phyloP scores from a whole-genome alignment of 148 eudicot genomes.

The Talinum fruticosum region DNA sequence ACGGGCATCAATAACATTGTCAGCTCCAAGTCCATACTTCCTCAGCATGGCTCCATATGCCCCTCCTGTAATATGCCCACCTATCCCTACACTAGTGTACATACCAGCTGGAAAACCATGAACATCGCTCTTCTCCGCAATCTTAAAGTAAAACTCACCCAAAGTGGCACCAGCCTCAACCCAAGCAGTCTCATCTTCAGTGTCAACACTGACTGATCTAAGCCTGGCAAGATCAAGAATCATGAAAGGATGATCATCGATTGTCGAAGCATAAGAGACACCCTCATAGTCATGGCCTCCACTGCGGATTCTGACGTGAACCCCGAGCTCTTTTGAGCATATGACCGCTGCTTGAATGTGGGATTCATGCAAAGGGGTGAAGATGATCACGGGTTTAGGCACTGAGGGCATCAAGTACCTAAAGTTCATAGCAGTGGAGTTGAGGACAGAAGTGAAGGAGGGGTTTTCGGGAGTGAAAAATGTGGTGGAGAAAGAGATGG shows the following conservation, averaged over 20 bases:
- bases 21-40: conserved; percentile 35
- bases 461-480: conserved; percentile 22
- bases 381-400: conserved; percentile 24
- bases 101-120: conserved; percentile 36
- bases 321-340: conserved; percentile 25
- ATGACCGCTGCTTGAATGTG: conserved; percentile 33
- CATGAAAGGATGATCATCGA: conserved; percentile 25
- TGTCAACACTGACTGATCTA: conserved; percentile 19
- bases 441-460: conserved; percentile 18
- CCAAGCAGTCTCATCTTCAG: conserved; percentile 18
- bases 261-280: conserved; percentile 28
- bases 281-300: conserved; percentile 38
- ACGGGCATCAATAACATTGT: conserved; percentile 31
- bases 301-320: conserved; percentile 28
- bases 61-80: conserved; percentile 38
- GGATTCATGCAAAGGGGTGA: conserved; percentile 16
- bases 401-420: conserved; percentile 29
- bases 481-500: conserved; percentile 14
- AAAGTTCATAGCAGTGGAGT: conserved; percentile 30
- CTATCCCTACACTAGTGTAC: conserved; percentile 29
- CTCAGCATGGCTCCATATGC: conserved; percentile 32
- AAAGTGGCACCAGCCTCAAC: conserved; percentile 31
- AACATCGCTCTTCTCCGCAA: conserved; percentile 21
- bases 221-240: conserved; percentile 24
- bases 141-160: conserved; percentile 29